A percentile compares a stretch with the other conserved stretches of the same genome.
These are phyloP conservation scores for Penicillium soppii DNA, from an alignment of 495 filamentous ascomycete genomes.

Conservation along the genomic window DNA sequence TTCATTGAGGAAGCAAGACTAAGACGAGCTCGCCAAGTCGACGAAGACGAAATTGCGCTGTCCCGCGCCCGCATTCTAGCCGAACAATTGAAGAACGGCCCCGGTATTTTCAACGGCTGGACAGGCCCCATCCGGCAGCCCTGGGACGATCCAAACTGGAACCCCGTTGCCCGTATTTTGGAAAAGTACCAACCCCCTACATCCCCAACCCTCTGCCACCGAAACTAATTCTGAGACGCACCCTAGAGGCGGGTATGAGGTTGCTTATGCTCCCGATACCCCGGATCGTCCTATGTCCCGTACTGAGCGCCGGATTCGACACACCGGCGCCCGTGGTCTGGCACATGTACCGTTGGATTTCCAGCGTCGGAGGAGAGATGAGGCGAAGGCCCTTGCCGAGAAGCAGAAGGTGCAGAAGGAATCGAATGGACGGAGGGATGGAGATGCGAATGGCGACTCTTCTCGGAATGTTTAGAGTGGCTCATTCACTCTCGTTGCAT, in stretches of 20 bases:
- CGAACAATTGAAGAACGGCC: constrained; percentile 39
- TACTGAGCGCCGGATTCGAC: constrained; percentile 40
- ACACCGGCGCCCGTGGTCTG: constrained; percentile 41
- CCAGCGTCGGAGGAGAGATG: constrained; percentile 20
- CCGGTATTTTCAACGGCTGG: constrained; percentile 29
- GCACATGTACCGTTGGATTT: constrained; percentile 43
- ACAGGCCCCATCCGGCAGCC: constrained; percentile 12
- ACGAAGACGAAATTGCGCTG: constrained; percentile 44
- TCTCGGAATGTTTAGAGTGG: neutral
- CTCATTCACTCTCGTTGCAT: neutral
- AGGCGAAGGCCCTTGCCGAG: constrained; percentile 13
- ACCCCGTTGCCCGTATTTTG: neutral
- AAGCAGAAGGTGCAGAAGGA: neutral
- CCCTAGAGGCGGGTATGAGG: constrained; percentile 25
- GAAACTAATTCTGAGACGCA: neutral
- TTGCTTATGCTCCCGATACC: constrained; percentile 39
- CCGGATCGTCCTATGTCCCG: constrained; percentile 41
- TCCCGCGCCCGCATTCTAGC: constrained; percentile 44
- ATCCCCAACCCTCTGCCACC: neutral
- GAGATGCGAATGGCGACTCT: neutral
- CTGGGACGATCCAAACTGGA: constrained; percentile 4
- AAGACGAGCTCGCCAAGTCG: constrained; percentile 26
- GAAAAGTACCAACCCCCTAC: neutral
- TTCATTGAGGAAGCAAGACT: constrained; percentile 12
- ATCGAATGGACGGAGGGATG: neutral